Conservation (phyloP, 2,329 filamentous ascomycete genomes). For the Aurifilum marmelostoma region DNA sequence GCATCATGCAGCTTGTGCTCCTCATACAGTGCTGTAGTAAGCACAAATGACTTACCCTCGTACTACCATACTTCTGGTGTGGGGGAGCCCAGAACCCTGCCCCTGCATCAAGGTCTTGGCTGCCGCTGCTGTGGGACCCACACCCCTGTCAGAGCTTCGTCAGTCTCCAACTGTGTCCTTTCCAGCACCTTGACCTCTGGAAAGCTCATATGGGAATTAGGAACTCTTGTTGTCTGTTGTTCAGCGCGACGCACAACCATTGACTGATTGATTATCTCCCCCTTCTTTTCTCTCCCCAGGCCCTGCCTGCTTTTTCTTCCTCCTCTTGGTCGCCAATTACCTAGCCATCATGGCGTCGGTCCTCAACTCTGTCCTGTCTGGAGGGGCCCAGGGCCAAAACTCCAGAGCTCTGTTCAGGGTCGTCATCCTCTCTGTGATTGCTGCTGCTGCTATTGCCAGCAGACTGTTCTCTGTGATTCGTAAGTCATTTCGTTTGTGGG, state of each 20-base stretch:
- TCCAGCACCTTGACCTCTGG: slow-evolving; percentile 23
- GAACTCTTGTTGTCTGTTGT: slow-evolving; percentile 18
- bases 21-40: too few relatives aligned
- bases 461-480: slow-evolving; percentile 98
- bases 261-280: slow-evolving; percentile 15
- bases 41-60: background rate
- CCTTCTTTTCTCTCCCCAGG: slow-evolving; percentile 26
- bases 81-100: slow-evolving; percentile 14
- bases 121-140: slow-evolving; percentile 21
- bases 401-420: slow-evolving; percentile 84
- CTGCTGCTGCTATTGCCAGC: slow-evolving; percentile 86
- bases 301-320: slow-evolving; percentile 27
- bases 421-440: slow-evolving; percentile 88
- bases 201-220: slow-evolving; percentile 19
- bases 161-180: slow-evolving; percentile 33
- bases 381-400: slow-evolving; percentile 78
- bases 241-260: slow-evolving; percentile 19
- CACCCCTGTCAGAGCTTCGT: slow-evolving; percentile 25
- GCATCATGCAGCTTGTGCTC: background rate
- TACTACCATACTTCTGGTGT: background rate
- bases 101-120: slow-evolving; percentile 25
- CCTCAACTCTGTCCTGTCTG: slow-evolving; percentile 63
- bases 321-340: slow-evolving; percentile 30
- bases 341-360: slow-evolving; percentile 50
- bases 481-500: slow-evolving; percentile 51